Evolutionary conservation across 768 basidiomycete species (phyloP), one percentile per base, ranked within the genome.

Genomic region (Galerina sulciceps): DNA sequence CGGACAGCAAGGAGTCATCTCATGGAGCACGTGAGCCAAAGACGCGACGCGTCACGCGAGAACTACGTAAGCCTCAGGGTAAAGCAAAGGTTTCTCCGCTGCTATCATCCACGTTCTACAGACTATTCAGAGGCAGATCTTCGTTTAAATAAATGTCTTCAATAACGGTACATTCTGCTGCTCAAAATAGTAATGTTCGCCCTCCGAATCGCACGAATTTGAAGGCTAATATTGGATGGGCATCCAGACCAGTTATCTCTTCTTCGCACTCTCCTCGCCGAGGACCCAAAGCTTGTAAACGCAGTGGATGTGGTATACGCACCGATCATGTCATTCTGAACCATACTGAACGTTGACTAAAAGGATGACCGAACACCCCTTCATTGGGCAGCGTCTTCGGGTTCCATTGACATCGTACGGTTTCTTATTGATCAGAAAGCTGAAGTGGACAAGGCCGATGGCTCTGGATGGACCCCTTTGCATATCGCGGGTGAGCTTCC

Each of bases 311-410:
- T 70, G 64, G 91, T 93, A 74, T 51, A 77, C 59, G 15, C 0
- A 11, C 18, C 61, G n/a, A 47, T 44, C 34, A 46, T 41, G 18
- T 36, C 46, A 52, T 53, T 37, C 18, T 60, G 42, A 65, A 36
- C 53, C 46, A 15, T 57, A 50, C 60, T 56, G 42, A 57, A 26
- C 48, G 18, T 55, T 53, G 48, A 42, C 22, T 41, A 42, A 52
- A 58, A 93, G 91, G 92, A 94, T 69, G 87, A 81, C 38, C 80
- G 93, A 35, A 91, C 93, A 0, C 83, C 93, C 9, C 74, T 94
- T n/a, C 93, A 94, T 67, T 93, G 91, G 91, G 90, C 91, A 56
- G 86, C 91, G 11, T 88, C 87, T 10, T 85, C 85, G 17, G 91
- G 90, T 50, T 82, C 87, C 40, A 70, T 84, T 55, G 89, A 91